Percentiles rank a stretch among this genome's conserved stretches.
phyloP scores from a whole-genome alignment of 768 basidiomycete genomes.

The Fomitopsis pulvina region DNA sequence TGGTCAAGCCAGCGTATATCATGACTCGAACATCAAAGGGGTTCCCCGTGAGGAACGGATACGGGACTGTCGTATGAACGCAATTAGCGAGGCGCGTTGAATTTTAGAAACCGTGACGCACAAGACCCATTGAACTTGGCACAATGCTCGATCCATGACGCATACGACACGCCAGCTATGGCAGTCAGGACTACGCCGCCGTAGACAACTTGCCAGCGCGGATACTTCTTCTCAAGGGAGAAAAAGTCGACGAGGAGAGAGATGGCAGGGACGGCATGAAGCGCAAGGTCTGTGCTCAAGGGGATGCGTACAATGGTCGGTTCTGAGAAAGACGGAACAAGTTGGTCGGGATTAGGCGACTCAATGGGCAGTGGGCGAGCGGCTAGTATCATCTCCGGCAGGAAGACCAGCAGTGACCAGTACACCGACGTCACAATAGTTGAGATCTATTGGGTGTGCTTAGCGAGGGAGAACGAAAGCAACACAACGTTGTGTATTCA shows the following conservation, averaged over 20 bases:
- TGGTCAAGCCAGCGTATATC: constrained; percentile 52
- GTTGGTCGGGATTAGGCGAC: constrained; percentile 15
- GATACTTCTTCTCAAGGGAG: constrained; percentile 53
- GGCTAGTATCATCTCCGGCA: constrained; percentile 53
- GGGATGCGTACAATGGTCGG: constrained; percentile 33
- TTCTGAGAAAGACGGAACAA: constrained; percentile 23
- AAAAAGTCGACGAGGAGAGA: constrained; percentile 63
- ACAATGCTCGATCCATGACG: constrained; percentile 61
- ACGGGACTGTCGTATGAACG: constrained; percentile 49
- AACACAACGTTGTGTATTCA: constrained; percentile 23
- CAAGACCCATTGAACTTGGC: constrained; percentile 54
- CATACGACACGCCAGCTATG: constrained; percentile 42
- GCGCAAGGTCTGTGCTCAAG: constrained; percentile 35
- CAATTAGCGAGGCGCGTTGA: not conserved
- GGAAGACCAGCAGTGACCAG: constrained; percentile 53
- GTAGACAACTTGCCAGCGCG: constrained; percentile 23
- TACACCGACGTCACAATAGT: constrained; percentile 55
- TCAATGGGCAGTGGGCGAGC: not conserved
- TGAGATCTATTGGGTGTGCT: constrained; percentile 26
- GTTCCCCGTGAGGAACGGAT: constrained; percentile 72
- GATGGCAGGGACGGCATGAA: constrained; percentile 60
- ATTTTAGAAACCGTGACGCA: constrained; percentile 26
- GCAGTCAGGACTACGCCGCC: constrained; percentile 27
- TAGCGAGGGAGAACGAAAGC: not conserved
- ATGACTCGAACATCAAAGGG: constrained; percentile 41